phyloP scores from a whole-genome alignment of 768 basidiomycete species.

The Suillus plorans region DNA sequence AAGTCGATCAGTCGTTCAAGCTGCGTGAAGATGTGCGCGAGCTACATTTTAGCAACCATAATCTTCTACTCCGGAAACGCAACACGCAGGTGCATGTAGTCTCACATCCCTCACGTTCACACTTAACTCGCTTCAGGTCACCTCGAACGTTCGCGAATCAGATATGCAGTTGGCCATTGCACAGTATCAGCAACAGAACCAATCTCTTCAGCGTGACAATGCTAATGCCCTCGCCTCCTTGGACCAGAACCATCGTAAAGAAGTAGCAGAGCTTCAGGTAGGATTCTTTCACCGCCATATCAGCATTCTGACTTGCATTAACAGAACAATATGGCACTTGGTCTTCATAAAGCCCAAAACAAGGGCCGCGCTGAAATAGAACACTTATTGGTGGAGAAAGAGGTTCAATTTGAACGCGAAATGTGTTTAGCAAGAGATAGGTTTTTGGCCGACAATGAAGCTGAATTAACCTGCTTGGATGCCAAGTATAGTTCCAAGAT shows the following conservation, averaged over 20 bases:
- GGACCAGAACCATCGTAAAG: background rate
- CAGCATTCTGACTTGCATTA: background rate
- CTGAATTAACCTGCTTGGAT: background rate
- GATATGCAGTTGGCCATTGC: background rate
- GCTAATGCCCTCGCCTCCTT: background rate
- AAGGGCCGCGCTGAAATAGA: no score
- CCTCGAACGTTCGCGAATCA: background rate
- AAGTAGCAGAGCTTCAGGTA: background rate
- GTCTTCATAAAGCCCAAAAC: background rate
- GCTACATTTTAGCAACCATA: background rate
- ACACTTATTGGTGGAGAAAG: background rate
- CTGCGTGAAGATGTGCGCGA: background rate
- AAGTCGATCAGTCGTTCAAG: background rate
- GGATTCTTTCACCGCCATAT: background rate
- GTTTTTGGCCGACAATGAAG: background rate
- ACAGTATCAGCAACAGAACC: background rate
- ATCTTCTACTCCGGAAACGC: background rate
- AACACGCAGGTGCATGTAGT: background rate
- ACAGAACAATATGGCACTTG: background rate
- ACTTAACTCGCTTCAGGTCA: background rate
- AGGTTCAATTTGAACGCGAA: background rate
- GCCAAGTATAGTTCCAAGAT: background rate
- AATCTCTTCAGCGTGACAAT: background rate
- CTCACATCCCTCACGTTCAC: background rate
- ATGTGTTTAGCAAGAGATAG: background rate